Conservation (phyloP, 345 rosid genomes). For the Eucalyptus marginata region DNA sequence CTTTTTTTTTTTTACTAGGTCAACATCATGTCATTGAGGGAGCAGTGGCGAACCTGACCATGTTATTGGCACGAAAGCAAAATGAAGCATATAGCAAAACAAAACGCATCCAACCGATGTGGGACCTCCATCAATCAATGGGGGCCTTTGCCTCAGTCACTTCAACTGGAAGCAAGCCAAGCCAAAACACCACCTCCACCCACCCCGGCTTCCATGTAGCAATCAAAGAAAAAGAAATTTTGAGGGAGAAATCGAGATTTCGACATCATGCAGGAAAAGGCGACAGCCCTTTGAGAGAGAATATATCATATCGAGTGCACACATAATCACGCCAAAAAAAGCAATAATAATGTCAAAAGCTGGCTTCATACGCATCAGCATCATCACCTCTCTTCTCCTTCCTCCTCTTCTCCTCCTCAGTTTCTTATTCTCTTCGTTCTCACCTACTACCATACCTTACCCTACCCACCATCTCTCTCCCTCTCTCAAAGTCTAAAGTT, state of each 20-base stretch:
- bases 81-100: neutral
- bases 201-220: neutral
- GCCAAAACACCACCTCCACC: neutral
- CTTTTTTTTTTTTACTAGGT: rapidly evolving
- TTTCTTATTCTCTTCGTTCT: neutral
- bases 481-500: neutral
- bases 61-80: neutral
- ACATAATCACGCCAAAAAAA: neutral
- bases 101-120: neutral
- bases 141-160: neutral
- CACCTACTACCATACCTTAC: neutral
- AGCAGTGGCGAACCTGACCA: neutral
- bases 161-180: slow-evolving; percentile 19
- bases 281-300: neutral
- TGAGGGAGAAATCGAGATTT: neutral
- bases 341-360: neutral
- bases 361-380: neutral
- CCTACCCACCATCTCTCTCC: neutral
- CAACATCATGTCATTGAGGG: neutral
- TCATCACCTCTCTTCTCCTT: neutral
- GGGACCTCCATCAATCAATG: neutral
- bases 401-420: neutral
- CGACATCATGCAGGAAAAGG: neutral
- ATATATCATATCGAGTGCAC: neutral
- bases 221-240: neutral